Percentiles rank a stretch among this genome's conserved stretches.
Conservation (phyloP, 1,284 basidiomycete genomes). For the Porodaedalea pini region DNA sequence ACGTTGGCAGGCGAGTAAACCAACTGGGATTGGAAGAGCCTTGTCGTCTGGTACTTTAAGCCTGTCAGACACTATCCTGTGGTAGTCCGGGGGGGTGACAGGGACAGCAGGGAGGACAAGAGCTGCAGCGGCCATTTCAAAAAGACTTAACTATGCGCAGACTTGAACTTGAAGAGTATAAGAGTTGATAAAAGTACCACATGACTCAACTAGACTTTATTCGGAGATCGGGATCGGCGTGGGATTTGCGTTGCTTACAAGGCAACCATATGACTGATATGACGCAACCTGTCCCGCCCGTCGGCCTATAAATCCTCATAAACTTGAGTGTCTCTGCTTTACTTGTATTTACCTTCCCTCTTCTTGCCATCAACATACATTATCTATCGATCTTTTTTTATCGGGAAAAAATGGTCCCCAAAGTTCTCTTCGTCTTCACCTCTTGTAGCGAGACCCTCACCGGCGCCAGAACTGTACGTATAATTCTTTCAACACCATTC, state of each 20-base stretch:
- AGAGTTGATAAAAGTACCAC: too few relatives aligned
- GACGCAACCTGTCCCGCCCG: conserved; percentile 8
- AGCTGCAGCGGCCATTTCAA: conserved; percentile 37
- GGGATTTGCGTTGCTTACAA: neutral
- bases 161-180: too few relatives aligned
- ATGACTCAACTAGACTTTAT: neutral
- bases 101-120: conserved; percentile 33
- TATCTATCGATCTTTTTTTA: neutral
- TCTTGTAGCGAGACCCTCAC: conserved; percentile 62
- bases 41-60: conserved; percentile 51
- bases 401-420: conserved; percentile 27
- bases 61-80: conserved; percentile 57
- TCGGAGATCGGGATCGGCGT: neutral
- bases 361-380: neutral
- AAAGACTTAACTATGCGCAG: too few relatives aligned
- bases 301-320: too few relatives aligned
- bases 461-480: conserved; percentile 52
- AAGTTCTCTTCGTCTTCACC: conserved; percentile 74
- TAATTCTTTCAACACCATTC: neutral
- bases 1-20: conserved; percentile 72
- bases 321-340: too few relatives aligned
- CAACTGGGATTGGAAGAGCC: conserved; percentile 56
- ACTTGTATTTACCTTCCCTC: too few relatives aligned
- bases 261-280: neutral
- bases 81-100: conserved; percentile 52